Evolutionary conservation across 176 grass and related monocot genomes (phyloP).

Genomic region (Elymus sibiricus): DNA sequence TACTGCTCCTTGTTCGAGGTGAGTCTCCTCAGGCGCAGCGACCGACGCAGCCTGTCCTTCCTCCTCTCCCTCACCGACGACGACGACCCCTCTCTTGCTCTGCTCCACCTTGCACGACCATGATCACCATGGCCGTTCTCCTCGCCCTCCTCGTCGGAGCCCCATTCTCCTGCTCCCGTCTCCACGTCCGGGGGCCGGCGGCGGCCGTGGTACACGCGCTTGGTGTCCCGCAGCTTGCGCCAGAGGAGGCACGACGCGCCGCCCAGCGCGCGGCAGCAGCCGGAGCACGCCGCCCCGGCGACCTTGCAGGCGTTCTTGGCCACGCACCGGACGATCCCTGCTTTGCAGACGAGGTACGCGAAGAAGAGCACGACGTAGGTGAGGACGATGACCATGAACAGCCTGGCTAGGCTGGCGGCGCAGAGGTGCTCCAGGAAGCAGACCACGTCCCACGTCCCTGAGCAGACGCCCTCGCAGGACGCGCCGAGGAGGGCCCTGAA

Average conservation of each 20-base stretch:
- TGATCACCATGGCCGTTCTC: not conserved
- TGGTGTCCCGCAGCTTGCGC: conserved; percentile 33
- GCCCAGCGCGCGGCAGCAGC: conserved; percentile 7
- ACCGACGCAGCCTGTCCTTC: conserved; percentile 19
- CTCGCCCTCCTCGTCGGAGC: not conserved
- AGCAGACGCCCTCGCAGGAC: conserved; percentile 39
- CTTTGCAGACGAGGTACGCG: conserved; percentile 29
- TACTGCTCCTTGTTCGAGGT: not conserved
- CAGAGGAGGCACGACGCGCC: conserved; percentile 12
- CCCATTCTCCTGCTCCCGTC: not conserved
- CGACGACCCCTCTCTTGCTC: not conserved
- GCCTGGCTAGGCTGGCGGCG: conserved; percentile 36
- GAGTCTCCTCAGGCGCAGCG: not conserved
- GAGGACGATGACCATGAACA: conserved; percentile 39
- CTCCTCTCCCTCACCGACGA: conserved; percentile 17
- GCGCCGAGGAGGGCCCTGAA: not conserved
- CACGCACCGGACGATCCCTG: conserved; percentile 37
- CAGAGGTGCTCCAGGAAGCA: conserved; percentile 73
- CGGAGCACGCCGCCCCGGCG: not conserved
- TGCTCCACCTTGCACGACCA: not conserved
- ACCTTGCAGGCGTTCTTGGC: conserved; percentile 44
- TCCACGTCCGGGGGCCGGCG: not conserved
- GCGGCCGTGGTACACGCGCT: conserved; percentile 13
- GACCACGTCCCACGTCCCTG: conserved; percentile 52
- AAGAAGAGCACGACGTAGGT: conserved; percentile 22